Evolutionary conservation across 2,329 filamentous ascomycete genomes (phyloP).

Genomic region (Cryphonectria carpinicola): DNA sequence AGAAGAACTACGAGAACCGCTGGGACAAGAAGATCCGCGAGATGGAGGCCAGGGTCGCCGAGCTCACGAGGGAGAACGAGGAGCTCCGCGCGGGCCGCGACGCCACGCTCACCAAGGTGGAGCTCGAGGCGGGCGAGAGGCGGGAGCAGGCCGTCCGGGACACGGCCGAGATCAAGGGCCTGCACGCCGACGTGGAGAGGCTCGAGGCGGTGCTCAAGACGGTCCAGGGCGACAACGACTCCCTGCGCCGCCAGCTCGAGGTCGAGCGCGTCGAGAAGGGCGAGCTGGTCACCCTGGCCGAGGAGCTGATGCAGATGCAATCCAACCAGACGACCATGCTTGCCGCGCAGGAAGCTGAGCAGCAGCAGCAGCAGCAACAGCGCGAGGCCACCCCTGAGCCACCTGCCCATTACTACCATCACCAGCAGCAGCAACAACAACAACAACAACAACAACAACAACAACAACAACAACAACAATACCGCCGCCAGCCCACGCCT

Average conservation of each 20-base stretch:
- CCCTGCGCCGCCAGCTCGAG: conserved; percentile 68
- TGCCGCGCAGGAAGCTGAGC: conserved; percentile 33
- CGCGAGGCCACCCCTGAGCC: neutral
- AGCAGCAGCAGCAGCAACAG: too few species aligned
- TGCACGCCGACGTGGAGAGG: conserved; percentile 75
- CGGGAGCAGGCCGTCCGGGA: conserved; percentile 64
- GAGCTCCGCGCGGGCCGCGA: conserved; percentile 69
- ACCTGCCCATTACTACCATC: neutral
- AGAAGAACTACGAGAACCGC: conserved; percentile 79
- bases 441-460: conserved; percentile 27
- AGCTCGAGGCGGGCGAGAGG: conserved; percentile 52
- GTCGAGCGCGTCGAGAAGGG: conserved; percentile 81
- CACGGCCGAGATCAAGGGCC: conserved; percentile 67
- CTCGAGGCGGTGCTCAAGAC: conserved; percentile 73
- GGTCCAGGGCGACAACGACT: conserved; percentile 70
- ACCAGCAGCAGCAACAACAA: conserved; percentile 33
- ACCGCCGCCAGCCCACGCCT: conserved; percentile 7
- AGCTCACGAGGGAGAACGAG: conserved; percentile 75
- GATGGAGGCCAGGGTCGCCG: conserved; percentile 72
- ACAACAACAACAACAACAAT: conserved; percentile 25
- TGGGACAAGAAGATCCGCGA: conserved; percentile 88
- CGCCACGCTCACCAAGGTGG: conserved; percentile 64
- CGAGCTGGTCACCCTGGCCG: conserved; percentile 78
- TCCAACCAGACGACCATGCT: conserved; percentile 51
- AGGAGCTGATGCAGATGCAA: conserved; percentile 79